Evolutionary conservation across 179 eudicot species (phyloP), one percentile per base, ranked within the genome.

Genomic region (Silene noctiflora): DNA sequence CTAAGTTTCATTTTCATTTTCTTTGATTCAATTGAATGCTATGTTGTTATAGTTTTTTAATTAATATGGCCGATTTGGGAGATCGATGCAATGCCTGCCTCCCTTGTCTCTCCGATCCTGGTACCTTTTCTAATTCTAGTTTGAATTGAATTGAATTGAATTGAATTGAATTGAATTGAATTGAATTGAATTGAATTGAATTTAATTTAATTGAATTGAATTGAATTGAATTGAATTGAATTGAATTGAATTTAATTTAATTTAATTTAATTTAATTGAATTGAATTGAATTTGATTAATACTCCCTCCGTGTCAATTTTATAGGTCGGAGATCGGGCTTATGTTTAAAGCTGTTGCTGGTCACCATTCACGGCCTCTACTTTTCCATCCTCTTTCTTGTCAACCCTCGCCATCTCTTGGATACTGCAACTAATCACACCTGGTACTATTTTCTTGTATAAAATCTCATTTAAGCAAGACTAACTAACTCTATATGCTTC

Each of bases 61-160:
- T 44, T 42, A 56, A 66, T 71, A 27, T 81, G 86, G 81, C 77
- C 81, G 84, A 82, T 71, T 58, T 78, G 16, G 82, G 85, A 74
- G 89, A 89, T 81, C 88, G 84, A 58, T 90, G 85, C 83, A 71
- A 79, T 67, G 80, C 66, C 83, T 69, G 67, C 75, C 86, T 91
- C 80, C 99, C 99, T 21, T 93, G 97, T 75, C 90, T 95, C 71
- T 84, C 92, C 78, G 97, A 95, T 85, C 97, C 98, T 17, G 99
- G 99, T 27, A 27, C 1, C 29, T 27, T 27, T 27, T 27, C 29
- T 27, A 27, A 27, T 27, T 27, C 2, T 2, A 27, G 1, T n/a
- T n/a, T n/a, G n/a, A n/a, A n/a, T n/a, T n/a, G n/a, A n/a, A n/a
- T n/a, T n/a, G n/a, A n/a, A n/a, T n/a, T n/a, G n/a, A n/a, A n/a